Base-by-base conservation (phyloP, 768 basidiomycete species). In the Podaxis sp. region DNA sequence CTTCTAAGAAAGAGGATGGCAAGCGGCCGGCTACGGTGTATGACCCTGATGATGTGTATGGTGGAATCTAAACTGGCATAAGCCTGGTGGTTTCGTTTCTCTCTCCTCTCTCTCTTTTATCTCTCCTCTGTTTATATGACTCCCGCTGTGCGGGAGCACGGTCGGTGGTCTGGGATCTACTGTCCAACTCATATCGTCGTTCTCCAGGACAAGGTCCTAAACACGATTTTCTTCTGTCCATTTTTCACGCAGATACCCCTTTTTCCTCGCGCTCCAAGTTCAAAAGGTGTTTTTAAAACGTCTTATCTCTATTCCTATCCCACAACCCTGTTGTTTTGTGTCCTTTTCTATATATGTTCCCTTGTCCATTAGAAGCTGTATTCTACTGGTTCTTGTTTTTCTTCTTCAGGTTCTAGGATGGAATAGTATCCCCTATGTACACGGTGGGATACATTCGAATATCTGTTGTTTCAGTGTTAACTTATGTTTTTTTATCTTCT, bases 21-120 rank as follows among this genome's bases (percentile, higher is more conserved):
- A 55, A 74, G 68, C 74, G 83, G 53, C 82, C 82, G 11, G 70
- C 74, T 21, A 85, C 84, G 11, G 73, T 83, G 57, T 90, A 89
- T 64, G 79, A 85, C 64, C 80, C 81, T 36, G 83, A 84, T 28
- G 88, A 90, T 63, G 87, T 84, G 50, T 90, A 90, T 64, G 86
- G 80, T 25, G 89, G 87, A 32, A 82, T 90, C 69, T 89, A 73
- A 79, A 46, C 52, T 27, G 18, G 23, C 16, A 59, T 38, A 11
- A 40, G 16, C 1, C 5, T 11, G 48, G 44, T 44, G 42, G 16
- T 16, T n/a, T 18, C 4, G 14, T 18, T 18, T n/a, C 42, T 18
- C 38, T n/a, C 38, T 14, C 6, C 27, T 28, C 16, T 28, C 16
- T 46, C 53, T 18, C 28, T 23, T 35, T 23, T 38, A 16, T 47